phyloP scores from a whole-genome alignment of 2,329 filamentous ascomycete genomes.

The Chrysosporium queenslandicum region DNA sequence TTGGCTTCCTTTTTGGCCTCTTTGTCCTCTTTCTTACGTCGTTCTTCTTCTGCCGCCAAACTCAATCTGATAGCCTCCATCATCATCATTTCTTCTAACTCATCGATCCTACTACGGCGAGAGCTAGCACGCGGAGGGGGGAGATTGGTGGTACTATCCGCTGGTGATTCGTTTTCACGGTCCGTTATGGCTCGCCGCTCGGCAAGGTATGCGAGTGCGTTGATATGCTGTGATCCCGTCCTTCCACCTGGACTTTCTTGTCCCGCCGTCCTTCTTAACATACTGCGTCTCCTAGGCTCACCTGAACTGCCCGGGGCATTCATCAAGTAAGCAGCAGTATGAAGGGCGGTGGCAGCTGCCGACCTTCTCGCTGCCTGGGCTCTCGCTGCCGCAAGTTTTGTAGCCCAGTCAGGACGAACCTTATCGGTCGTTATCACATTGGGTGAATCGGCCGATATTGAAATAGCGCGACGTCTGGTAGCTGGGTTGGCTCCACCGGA shows the following conservation, averaged over 20 bases:
- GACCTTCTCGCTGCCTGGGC: conserved; percentile 76
- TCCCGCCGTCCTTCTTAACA: conserved; percentile 35
- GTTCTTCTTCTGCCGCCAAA: conserved; percentile 83
- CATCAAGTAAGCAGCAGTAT: conserved; percentile 90
- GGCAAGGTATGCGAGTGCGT: conserved; percentile 40
- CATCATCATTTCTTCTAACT: conserved; percentile 97
- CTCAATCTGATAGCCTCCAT: conserved; percentile 89
- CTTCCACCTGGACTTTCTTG: conserved; percentile 29
- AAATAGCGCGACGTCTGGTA: conserved; percentile 51
- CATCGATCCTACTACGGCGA: conserved; percentile 60
- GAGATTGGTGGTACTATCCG: conserved; percentile 22
- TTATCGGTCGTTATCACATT: conserved; percentile 86
- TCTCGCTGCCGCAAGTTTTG: conserved; percentile 74
- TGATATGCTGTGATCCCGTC: conserved; percentile 33
- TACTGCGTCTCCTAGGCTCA: conserved; percentile 45
- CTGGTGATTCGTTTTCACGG: conserved; percentile 29
- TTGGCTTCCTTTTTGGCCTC: conserved; percentile 73
- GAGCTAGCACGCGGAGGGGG: conserved; percentile 43
- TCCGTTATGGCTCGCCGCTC: conserved; percentile 31
- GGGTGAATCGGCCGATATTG: conserved; percentile 70
- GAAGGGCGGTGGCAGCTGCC: conserved; percentile 84
- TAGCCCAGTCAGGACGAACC: conserved; percentile 87
- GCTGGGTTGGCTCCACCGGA: conserved; percentile 40
- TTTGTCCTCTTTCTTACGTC: conserved; percentile 76
- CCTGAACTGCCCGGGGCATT: conserved; percentile 40